A percentile compares a stretch with the other conserved stretches of the same genome.
These are phyloP conservation scores for Plasmodium yoelii DNA, from an alignment of 169 alveolate species.

Conservation along the genomic window DNA sequence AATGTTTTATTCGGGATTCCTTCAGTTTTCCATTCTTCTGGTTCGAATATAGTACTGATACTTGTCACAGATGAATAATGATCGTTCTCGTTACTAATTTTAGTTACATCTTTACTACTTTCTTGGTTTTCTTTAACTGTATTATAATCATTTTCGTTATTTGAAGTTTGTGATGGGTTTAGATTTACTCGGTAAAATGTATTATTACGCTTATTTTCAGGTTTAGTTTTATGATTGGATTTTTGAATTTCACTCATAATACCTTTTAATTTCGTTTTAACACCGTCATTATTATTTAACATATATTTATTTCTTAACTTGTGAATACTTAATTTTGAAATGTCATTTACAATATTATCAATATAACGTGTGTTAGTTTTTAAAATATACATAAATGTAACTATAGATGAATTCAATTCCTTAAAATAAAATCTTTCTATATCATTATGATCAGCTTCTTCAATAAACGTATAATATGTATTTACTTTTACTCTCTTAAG, in stretches of 20 bases:
- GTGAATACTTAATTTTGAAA: slow-evolving; percentile 9
- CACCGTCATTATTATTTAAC: slow-evolving; percentile 8
- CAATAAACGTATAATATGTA: slow-evolving; percentile 81
- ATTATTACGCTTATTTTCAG: too few relatives aligned
- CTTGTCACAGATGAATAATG: slow-evolving; percentile 16
- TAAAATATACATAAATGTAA: slow-evolving; percentile 35
- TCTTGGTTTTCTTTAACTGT: not conserved
- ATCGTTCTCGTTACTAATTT: too few relatives aligned
- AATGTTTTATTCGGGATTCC: slow-evolving; percentile 29
- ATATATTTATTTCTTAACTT: slow-evolving; percentile 33
- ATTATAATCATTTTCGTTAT: not conserved
- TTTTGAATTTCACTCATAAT: too few relatives aligned
- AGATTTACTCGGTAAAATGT: too few relatives aligned
- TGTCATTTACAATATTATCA: slow-evolving; percentile 43
- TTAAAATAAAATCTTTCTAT: slow-evolving; percentile 76
- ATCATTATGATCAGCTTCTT: slow-evolving; percentile 83
- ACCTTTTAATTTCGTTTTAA: slow-evolving; percentile 17
- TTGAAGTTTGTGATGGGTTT: not conserved
- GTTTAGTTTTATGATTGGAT: too few relatives aligned
- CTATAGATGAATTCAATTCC: slow-evolving; percentile 74
- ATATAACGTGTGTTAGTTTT: slow-evolving; percentile 37
- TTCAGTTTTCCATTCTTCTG: slow-evolving; percentile 19
- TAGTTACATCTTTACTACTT: not conserved
- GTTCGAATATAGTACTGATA: slow-evolving; percentile 27
- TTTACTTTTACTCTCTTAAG: slow-evolving; percentile 73